Evolutionary conservation across 2,329 filamentous ascomycete genomes (phyloP).

Genomic region (Phyllosticta citriasiana): DNA sequence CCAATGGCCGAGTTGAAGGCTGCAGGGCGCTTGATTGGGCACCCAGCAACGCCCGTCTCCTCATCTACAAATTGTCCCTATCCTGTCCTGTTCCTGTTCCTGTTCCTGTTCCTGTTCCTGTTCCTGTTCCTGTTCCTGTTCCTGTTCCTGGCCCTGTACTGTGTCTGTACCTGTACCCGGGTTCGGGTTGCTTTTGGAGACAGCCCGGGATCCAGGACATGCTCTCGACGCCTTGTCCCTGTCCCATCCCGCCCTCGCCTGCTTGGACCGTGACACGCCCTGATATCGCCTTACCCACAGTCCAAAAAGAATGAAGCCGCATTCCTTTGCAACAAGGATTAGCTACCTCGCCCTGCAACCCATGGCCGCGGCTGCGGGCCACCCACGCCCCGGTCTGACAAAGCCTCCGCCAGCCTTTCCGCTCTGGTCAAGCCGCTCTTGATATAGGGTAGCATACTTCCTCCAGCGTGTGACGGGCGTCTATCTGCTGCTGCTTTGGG

Average conservation of each 20-base stretch:
- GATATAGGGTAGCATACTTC: slow-evolving; percentile 9
- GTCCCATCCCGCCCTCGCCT: not conserved
- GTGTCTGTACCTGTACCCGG: too few relatives aligned
- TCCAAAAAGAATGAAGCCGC: slow-evolving; percentile 6
- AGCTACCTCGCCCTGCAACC: slow-evolving; percentile 29
- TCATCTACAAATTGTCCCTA: not conserved
- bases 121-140: too few relatives aligned
- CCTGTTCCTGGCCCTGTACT: too few relatives aligned
- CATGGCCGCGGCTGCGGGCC: slow-evolving; percentile 35
- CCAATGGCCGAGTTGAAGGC: too few relatives aligned
- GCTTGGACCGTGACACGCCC: slow-evolving; percentile 1
- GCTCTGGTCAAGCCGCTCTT: slow-evolving; percentile 12
- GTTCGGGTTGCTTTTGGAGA: too few relatives aligned
- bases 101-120: too few relatives aligned
- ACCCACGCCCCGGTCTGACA: slow-evolving; percentile 30
- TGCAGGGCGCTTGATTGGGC: not conserved
- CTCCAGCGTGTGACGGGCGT: slow-evolving; percentile 13
- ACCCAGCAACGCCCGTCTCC: not conserved
- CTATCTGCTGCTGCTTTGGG: slow-evolving; percentile 26
- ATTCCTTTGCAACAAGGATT: slow-evolving; percentile 27
- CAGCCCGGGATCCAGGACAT: not conserved
- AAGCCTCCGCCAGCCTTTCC: slow-evolving; percentile 21
- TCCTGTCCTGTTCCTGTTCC: too few relatives aligned
- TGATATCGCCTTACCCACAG: not conserved
- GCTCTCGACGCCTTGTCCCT: not conserved